phyloP scores from a whole-genome alignment of 495 filamentous ascomycete species.

The Entonaema liquescens region DNA sequence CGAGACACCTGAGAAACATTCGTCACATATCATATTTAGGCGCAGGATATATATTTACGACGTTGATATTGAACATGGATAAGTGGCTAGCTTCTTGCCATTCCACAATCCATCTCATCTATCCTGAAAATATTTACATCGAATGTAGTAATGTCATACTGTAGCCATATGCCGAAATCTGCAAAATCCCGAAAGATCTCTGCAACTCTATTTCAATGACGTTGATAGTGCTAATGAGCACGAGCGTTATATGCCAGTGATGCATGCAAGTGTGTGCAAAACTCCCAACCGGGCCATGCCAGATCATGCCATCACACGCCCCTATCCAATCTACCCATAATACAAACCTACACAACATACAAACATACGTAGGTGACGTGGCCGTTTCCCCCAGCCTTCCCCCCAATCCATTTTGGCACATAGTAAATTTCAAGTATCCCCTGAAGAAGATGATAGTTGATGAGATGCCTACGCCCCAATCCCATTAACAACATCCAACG shows the following conservation, averaged over 20 bases:
- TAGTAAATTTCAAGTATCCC: background rate
- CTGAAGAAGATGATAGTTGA: no score
- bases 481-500: conserved; percentile 69
- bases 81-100: no score
- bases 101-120: background rate
- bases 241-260: background rate
- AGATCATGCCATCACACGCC: conserved; percentile 11
- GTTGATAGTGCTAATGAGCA: background rate
- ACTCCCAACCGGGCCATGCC: conserved; percentile 5
- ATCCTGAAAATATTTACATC: background rate
- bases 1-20: background rate
- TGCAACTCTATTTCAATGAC: background rate
- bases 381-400: no score
- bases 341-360: background rate
- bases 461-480: no score
- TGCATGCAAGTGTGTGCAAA: background rate
- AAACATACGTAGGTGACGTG: background rate
- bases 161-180: background rate
- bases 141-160: background rate
- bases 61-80: background rate
- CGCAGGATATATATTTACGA: background rate
- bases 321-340: background rate
- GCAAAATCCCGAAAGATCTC: no score
- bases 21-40: background rate
- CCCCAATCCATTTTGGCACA: no score